These are phyloP conservation scores for Tolypocladium ovalisporum DNA, from an alignment of 2,329 filamentous ascomycete species.

Conservation along the genomic window DNA sequence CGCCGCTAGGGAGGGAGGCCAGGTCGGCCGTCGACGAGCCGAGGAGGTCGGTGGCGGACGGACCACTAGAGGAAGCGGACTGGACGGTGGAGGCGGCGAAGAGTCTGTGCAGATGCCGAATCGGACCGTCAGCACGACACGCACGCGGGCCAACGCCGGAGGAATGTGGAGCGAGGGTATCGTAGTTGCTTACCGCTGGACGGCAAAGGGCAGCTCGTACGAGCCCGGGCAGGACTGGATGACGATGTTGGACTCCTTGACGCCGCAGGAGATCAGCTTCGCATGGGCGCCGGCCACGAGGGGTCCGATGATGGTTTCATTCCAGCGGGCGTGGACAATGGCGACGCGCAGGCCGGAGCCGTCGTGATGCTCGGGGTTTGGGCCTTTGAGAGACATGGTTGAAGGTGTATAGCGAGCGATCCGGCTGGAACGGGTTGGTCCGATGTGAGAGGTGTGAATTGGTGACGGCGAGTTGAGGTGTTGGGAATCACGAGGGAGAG, in stretches of 20 bases:
- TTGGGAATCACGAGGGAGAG: background rate
- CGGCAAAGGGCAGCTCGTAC: conserved; percentile 88
- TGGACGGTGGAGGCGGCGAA: conserved; percentile 83
- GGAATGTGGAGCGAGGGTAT: background rate
- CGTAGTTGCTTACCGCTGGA: conserved; percentile 57
- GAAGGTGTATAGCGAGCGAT: background rate
- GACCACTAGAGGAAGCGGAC: conserved; percentile 49
- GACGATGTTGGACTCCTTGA: conserved; percentile 79
- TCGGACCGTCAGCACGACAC: conserved; percentile 9
- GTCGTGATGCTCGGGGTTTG: conserved; percentile 46
- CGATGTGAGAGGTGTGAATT: background rate
- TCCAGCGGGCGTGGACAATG: conserved; percentile 96
- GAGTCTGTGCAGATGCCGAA: conserved; percentile 40
- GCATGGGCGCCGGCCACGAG: conserved; percentile 73
- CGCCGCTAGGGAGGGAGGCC: conserved; percentile 29
- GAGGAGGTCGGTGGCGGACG: conserved; percentile 67
- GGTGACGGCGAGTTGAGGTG: background rate
- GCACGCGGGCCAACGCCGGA: background rate
- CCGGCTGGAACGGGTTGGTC: background rate
- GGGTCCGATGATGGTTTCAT: conserved; percentile 74
- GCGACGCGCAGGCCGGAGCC: conserved; percentile 74
- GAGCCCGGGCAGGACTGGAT: conserved; percentile 84
- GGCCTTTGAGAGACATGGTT: conserved; percentile 42
- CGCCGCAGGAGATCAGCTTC: conserved; percentile 66
- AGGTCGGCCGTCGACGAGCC: conserved; percentile 60